phyloP scores from a whole-genome alignment of 1,139 yeast species.

The Suhomyces yuchorum region DNA sequence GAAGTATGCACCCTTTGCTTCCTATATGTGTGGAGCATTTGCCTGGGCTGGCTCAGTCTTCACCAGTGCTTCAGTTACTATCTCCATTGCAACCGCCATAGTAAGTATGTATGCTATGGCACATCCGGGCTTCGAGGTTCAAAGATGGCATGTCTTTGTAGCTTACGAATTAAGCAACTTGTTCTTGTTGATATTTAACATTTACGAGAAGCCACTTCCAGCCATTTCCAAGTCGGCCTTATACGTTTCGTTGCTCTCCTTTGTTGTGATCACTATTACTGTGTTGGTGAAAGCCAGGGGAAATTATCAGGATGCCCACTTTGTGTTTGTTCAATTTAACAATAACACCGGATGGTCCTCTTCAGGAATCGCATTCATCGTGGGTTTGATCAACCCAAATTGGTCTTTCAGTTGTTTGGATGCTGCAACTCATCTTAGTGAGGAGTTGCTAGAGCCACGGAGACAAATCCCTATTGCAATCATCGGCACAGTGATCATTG shows the following conservation, averaged over 20 bases:
- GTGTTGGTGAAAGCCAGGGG: slow-evolving; percentile 43
- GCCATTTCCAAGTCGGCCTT: slow-evolving; percentile 38
- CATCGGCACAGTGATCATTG: slow-evolving; percentile 45
- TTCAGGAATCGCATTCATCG: slow-evolving; percentile 46
- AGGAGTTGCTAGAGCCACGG: slow-evolving; percentile 41
- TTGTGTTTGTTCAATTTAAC: slow-evolving; percentile 41
- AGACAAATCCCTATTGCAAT: slow-evolving; percentile 46
- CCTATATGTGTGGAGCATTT: slow-evolving; percentile 56
- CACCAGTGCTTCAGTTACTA: slow-evolving; percentile 56
- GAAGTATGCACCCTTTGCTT: slow-evolving; percentile 47
- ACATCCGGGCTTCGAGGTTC: slow-evolving; percentile 44
- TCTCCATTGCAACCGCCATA: slow-evolving; percentile 50
- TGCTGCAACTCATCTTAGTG: slow-evolving; percentile 47
- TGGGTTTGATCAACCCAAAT: slow-evolving; percentile 46
- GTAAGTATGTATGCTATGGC: slow-evolving; percentile 53
- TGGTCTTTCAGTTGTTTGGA: slow-evolving; percentile 49
- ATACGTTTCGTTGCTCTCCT: slow-evolving; percentile 41
- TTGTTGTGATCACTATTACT: slow-evolving; percentile 37
- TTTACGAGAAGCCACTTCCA: slow-evolving; percentile 42
- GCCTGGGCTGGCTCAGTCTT: slow-evolving; percentile 62
- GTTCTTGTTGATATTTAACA: slow-evolving; percentile 38
- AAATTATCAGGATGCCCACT: slow-evolving; percentile 36
- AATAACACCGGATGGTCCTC: slow-evolving; percentile 46
- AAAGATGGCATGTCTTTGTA: slow-evolving; percentile 57
- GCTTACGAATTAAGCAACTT: slow-evolving; percentile 39